These are phyloP conservation scores for Colletotrichum eleusines DNA, from an alignment of 2,329 filamentous ascomycete species.

Conservation along the genomic window DNA sequence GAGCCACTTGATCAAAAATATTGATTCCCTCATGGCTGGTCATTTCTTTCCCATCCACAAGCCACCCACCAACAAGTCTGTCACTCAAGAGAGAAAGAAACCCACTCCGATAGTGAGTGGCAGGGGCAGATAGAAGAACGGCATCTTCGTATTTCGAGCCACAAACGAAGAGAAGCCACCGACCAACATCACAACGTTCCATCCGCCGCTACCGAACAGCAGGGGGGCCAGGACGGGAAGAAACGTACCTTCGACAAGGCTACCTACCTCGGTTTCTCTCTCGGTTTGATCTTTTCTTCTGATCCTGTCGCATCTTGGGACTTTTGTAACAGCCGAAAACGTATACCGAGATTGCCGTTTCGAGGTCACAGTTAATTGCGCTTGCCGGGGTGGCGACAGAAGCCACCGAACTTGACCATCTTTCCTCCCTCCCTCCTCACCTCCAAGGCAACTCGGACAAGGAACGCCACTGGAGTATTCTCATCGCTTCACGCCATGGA, in stretches of 20 bases:
- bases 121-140: conserved; percentile 17
- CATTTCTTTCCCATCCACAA: conserved; percentile 39
- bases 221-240: conserved; percentile 9
- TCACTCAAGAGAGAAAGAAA: conserved; percentile 15
- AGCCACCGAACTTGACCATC: background rate
- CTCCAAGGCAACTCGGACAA: background rate
- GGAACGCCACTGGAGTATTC: conserved; percentile 10
- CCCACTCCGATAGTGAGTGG: conserved; percentile 8
- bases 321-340: conserved; percentile 15
- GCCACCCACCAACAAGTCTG: conserved; percentile 27
- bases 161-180: conserved; percentile 14
- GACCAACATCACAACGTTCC: conserved; percentile 22
- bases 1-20: conserved; percentile 34
- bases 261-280: conserved; percentile 27
- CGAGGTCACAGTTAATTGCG: conserved; percentile 15
- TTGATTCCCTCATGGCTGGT: conserved; percentile 34
- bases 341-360: conserved; percentile 13
- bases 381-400: conserved; percentile 26
- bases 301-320: background rate
- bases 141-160: conserved; percentile 23
- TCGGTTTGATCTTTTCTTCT: background rate
- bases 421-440: background rate
- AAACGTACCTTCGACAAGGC: conserved; percentile 15
- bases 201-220: conserved; percentile 25
- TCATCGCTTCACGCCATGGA: conserved; percentile 49